These are phyloP conservation scores for Lactarius sanguifluus DNA, from an alignment of 768 basidiomycete genomes.

Conservation along the genomic window DNA sequence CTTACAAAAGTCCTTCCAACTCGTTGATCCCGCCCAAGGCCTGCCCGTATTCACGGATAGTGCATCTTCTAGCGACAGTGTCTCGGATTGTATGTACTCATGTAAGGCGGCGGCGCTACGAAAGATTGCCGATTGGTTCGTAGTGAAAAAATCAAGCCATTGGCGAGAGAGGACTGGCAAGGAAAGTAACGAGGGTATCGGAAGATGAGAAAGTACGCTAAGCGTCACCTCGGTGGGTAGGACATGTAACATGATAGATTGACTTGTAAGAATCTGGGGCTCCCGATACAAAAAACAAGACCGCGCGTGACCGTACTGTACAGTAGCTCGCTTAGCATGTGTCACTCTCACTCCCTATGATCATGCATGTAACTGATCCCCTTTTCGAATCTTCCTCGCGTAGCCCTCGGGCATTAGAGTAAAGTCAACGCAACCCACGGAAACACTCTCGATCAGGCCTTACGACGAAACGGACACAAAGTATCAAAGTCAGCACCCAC, in stretches of 20 bases:
- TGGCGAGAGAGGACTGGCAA: constrained; percentile 30
- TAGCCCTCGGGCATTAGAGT: constrained; percentile 19
- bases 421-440: constrained; percentile 26
- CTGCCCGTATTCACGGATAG: constrained; percentile 34
- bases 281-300: no score
- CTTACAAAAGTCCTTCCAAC: neutral
- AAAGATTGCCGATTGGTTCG: constrained; percentile 53
- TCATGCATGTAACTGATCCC: neutral
- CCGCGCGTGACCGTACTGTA: no score
- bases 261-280: no score
- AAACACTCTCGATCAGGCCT: neutral
- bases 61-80: constrained; percentile 36
- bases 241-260: constrained; percentile 36
- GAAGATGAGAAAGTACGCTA: constrained; percentile 48
- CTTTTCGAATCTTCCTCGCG: neutral
- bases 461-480: neutral
- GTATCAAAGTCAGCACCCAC: neutral
- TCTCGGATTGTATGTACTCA: constrained; percentile 35
- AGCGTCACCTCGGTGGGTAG: constrained; percentile 60
- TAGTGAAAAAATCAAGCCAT: constrained; percentile 40
- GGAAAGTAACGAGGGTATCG: constrained; percentile 43
- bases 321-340: no score
- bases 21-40: neutral
- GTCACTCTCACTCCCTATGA: no score
- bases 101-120: constrained; percentile 49